A percentile compares a stretch with the other conserved stretches of the same genome.
phyloP scores from a whole-genome alignment of 2,329 filamentous ascomycete species.

The Fusarium citri region DNA sequence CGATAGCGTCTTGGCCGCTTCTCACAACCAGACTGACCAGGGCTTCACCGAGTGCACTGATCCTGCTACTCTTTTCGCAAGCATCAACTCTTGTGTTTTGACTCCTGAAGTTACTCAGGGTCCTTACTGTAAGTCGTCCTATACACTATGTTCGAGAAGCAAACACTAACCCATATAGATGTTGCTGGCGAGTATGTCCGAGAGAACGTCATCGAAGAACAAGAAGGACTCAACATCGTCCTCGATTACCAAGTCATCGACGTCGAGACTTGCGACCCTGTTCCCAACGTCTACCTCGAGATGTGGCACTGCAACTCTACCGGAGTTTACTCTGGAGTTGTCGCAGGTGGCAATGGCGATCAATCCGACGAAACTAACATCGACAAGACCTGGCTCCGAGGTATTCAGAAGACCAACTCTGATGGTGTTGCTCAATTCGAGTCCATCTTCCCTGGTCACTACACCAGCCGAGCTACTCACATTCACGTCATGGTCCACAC shows the following conservation, averaged over 20 bases:
- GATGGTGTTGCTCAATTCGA: slow-evolving; percentile 59
- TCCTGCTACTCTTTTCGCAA: slow-evolving; percentile 52
- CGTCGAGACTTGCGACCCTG: slow-evolving; percentile 57
- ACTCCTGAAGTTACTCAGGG: slow-evolving; percentile 64
- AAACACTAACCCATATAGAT: slow-evolving; percentile 24
- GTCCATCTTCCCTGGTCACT: slow-evolving; percentile 59
- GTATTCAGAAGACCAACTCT: slow-evolving; percentile 46
- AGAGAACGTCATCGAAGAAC: slow-evolving; percentile 54
- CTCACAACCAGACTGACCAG: slow-evolving; percentile 53
- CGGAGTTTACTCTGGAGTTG: slow-evolving; percentile 59
- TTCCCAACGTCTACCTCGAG: slow-evolving; percentile 57
- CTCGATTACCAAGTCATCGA: slow-evolving; percentile 61
- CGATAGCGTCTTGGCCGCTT: slow-evolving; percentile 49
- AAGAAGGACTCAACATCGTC: slow-evolving; percentile 55
- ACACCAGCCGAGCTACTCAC: slow-evolving; percentile 59
- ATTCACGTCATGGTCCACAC: slow-evolving; percentile 53
- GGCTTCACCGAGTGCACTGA: slow-evolving; percentile 49
- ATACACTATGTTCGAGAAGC: background rate
- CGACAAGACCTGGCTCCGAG: slow-evolving; percentile 49
- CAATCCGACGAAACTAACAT: slow-evolving; percentile 52
- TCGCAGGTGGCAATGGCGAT: slow-evolving; percentile 57
- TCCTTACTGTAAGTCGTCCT: slow-evolving; percentile 53
- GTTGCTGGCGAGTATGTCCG: slow-evolving; percentile 51
- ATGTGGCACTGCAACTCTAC: slow-evolving; percentile 62
- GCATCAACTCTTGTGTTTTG: slow-evolving; percentile 59